Base-by-base conservation (phyloP, 306 rosid genomes). In the Carpinus fangiana region DNA sequence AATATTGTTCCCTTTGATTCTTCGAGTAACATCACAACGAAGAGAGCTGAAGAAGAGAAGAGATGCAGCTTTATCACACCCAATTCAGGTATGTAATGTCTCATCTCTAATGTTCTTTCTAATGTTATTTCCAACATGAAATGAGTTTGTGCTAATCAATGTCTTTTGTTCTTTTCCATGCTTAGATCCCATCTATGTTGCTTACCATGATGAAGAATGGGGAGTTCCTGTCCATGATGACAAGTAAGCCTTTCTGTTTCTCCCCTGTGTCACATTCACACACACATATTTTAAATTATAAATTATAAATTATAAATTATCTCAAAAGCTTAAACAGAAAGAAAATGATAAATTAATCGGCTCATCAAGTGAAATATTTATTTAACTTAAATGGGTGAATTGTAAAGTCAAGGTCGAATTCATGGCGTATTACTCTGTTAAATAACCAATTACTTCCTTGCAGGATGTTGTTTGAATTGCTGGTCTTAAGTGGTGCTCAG, bases 191-290 rank as follows among this genome's bases (percentile, higher is more conserved):
- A 81, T 96, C 80, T 96, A 96, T 87, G 86, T 95, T 83, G 97
- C 98, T 77, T 96, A 96, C 86, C 99, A 96, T 82, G 99, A 96
- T 80, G 88, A 96, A 86, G 99, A 96, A 85, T 96, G 99, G 99
- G 99, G 99, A 53, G 99, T 93, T 84, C 98, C 99, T 50, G 88
- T 93, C 82, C 96, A 89, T 82, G 98, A 96, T 84, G 99, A 96
- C 94, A 90, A 87, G 99, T 96, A 90, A 91, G 96, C 41, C 47
- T 72, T 48, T 66, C 43, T 78, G 16, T 79, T 61, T 62, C 46
- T 70, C 54, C 11, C 70, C 53, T 76, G 73, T 74, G 4, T 38
- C 21, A 73, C 53, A 72, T 62, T 18, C 56, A 52, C 48, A 31
- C 18, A 56, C 56, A 17, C 20, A 45, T 43, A 28, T 38, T 23